Base-by-base conservation (phyloP, 305 asterid genomes). In the Euphrasia arctica region DNA sequence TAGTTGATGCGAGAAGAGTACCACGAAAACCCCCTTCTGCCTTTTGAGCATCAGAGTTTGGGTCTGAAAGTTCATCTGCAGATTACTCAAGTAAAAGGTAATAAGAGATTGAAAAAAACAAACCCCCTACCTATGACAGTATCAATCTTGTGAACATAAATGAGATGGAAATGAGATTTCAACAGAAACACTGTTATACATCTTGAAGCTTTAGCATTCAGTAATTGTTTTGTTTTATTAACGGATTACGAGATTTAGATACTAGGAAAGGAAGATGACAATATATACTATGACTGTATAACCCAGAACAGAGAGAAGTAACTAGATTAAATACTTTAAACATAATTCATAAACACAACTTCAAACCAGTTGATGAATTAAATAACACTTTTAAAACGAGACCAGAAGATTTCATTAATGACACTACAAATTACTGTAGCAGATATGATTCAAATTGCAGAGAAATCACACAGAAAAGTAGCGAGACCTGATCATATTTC, bases 21-120 rank as follows among this genome's bases (percentile, higher is more conserved):
- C 96, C 99, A 54, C 97, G 92, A 68, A 93, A 93, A 58, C 99
- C 99, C 72, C 75, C 96, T 77, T 90, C 97, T 34, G 82, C 73
- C 72, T 67, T 78, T 56, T 70, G 82, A 27, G 67, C 54, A 55
- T 88, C 91, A 75, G 73, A 59, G 78, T 80, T 90, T 41, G 85
- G 75, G 72, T 81, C 94, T 43, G 82, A 82, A 70, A 93, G 90
- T 82, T 93, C 99, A 76, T 93, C 99, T 93, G 79, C 66, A 73
- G 67, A 74, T 18, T 18, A 18, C 22, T 18, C 22, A 18, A 18
- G 22, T 18, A 18, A 62, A 49, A 68, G 29, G 58, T 57, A 57
- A 60, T 48, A 68, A 50, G 14, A 27, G 39, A 43, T 9, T 51
- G 1, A 61, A 27, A 61, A 54, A 9, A 15, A 28, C 60, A 59